These are phyloP conservation scores for Lagerstroemia fauriei DNA, from an alignment of 441 rosid genomes.

Conservation along the genomic window DNA sequence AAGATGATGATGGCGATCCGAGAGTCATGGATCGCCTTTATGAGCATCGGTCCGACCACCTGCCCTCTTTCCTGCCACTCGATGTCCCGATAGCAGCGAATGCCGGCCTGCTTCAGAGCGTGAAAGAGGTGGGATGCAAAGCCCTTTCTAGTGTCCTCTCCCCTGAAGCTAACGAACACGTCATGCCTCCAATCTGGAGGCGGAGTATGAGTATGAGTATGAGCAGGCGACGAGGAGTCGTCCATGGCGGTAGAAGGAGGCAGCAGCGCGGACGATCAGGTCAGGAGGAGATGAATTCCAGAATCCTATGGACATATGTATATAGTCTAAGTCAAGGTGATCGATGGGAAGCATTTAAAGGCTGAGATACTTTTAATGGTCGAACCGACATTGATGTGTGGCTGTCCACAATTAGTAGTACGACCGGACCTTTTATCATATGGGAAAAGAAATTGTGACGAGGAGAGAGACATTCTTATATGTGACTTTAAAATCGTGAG, in stretches of 20 bases:
- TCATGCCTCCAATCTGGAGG: constrained; percentile 5
- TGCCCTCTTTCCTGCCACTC: not conserved
- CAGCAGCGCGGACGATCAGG: too few relatives aligned
- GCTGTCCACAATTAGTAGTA: too few relatives aligned
- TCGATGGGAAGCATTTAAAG: too few relatives aligned
- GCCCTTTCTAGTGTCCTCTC: constrained; percentile 7
- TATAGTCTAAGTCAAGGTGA: too few relatives aligned
- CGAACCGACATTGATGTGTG: too few relatives aligned
- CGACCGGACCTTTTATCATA: too few relatives aligned
- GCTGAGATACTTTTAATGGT: too few relatives aligned
- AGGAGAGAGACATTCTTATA: too few relatives aligned
- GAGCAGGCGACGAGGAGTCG: not conserved
- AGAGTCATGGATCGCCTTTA: not conserved
- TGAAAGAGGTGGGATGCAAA: constrained; percentile 17
- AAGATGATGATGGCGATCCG: constrained; percentile 13
- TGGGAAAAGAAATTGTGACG: too few relatives aligned
- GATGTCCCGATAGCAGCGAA: not conserved
- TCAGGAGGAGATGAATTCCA: too few relatives aligned
- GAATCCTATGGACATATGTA: too few relatives aligned
- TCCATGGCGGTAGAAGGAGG: not conserved
- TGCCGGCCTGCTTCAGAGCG: not conserved
- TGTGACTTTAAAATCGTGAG: too few relatives aligned
- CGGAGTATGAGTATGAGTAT: not conserved
- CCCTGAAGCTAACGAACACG: constrained; percentile 16
- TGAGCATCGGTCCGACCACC: not conserved